phyloP scores from a whole-genome alignment of 805 yeast species.

The Monosporozyma siamensis region DNA sequence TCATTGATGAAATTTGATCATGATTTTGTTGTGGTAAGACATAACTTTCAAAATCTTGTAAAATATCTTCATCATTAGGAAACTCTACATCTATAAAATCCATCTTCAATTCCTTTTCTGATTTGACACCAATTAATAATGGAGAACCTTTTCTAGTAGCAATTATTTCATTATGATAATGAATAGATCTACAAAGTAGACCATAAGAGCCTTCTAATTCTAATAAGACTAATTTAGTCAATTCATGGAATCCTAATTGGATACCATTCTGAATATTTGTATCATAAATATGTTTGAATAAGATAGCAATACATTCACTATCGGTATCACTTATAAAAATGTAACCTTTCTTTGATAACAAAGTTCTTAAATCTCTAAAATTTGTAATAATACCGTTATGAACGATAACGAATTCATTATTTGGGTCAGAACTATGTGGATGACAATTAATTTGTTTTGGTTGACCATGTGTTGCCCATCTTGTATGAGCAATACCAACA shows the following conservation, averaged over 20 bases:
- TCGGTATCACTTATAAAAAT: conserved; percentile 88
- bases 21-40: no score
- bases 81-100: conserved; percentile 98
- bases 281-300: conserved; percentile 85
- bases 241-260: conserved; percentile 78
- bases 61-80: conserved; percentile 49
- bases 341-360: conserved; percentile 71
- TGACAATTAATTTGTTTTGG: conserved; percentile 84
- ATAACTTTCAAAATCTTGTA: conserved; percentile 2
- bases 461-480: conserved; percentile 99
- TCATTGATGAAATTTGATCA: no score
- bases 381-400: conserved; percentile 98
- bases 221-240: conserved; percentile 83
- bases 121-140: conserved; percentile 90
- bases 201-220: conserved; percentile 98
- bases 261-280: conserved; percentile 61
- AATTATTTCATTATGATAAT: conserved; percentile 90
- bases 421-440: conserved; percentile 85
- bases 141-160: conserved; percentile 99
- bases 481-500: conserved; percentile 95
- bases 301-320: conserved; percentile 94
- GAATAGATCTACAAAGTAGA: conserved; percentile 79
- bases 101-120: conserved; percentile 89
- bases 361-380: conserved; percentile 80
- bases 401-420: conserved; percentile 80